Evolutionary conservation across 176 grass and related monocot species (phyloP).

Genomic region (Rhipidocladum racemiflorum): DNA sequence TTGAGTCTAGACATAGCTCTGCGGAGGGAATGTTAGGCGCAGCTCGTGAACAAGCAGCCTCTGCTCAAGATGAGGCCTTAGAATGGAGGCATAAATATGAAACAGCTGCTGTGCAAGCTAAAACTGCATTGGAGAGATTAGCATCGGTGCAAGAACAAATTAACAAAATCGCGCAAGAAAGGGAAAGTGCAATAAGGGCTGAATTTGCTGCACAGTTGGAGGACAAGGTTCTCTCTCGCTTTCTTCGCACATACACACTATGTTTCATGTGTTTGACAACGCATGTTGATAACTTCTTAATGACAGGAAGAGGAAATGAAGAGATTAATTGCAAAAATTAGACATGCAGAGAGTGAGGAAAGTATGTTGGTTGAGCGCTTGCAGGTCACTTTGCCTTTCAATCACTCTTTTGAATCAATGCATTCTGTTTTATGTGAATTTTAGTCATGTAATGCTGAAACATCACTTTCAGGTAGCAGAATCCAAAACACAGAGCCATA

Average conservation of each 20-base stretch:
- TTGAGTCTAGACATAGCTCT: slow-evolving; percentile 55
- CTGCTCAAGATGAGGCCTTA: slow-evolving; percentile 62
- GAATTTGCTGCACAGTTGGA: slow-evolving; percentile 56
- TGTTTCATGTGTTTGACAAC: not conserved
- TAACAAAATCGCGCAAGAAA: slow-evolving; percentile 70
- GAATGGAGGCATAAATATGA: slow-evolving; percentile 85
- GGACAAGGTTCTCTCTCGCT: slow-evolving; percentile 58
- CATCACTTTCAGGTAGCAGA: slow-evolving; percentile 44
- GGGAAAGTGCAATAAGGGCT: slow-evolving; percentile 61
- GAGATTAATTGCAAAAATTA: slow-evolving; percentile 57
- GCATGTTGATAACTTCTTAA: not conserved
- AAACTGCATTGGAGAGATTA: slow-evolving; percentile 65
- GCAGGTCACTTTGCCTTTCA: slow-evolving; percentile 38
- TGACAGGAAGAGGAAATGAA: slow-evolving; percentile 76
- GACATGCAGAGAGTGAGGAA: slow-evolving; percentile 42
- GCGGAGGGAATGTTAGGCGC: slow-evolving; percentile 56
- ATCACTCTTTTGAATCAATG: not conserved
- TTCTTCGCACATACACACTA: not conserved
- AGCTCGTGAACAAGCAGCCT: slow-evolving; percentile 57
- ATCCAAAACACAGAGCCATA: slow-evolving; percentile 39
- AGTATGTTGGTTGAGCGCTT: slow-evolving; percentile 45
- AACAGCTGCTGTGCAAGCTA: slow-evolving; percentile 59
- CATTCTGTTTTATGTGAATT: not conserved
- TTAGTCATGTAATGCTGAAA: slow-evolving; percentile 17
- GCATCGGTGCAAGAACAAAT: slow-evolving; percentile 60